Conservation (phyloP, 177 flowering plant species). For the Vitis hybrid region DNA sequence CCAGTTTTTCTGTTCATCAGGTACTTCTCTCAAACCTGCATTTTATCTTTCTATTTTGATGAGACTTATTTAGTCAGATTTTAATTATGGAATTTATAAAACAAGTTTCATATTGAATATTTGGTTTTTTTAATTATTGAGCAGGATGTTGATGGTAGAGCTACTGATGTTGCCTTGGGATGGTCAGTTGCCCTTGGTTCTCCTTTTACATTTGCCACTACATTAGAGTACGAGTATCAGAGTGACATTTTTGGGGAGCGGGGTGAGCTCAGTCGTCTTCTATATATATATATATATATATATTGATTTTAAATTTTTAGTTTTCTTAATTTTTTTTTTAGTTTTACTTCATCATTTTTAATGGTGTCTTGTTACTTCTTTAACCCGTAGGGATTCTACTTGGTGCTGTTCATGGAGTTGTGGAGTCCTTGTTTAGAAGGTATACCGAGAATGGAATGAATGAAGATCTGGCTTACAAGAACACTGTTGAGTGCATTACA, state of each 20-base stretch:
- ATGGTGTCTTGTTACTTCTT: not conserved
- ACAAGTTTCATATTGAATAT: no score
- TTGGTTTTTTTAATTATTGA: not conserved
- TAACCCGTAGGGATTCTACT: slow-evolving; percentile 69
- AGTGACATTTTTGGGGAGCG: slow-evolving; percentile 98
- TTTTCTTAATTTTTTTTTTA: no score
- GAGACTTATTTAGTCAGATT: no score
- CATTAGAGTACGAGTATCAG: slow-evolving; percentile 92
- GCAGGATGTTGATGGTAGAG: slow-evolving; percentile 97
- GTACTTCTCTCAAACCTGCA: slow-evolving; percentile 22
- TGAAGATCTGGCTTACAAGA: slow-evolving; percentile 88
- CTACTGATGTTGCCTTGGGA: slow-evolving; percentile 88
- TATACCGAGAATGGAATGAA: slow-evolving; percentile 89
- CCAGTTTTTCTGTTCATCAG: slow-evolving; percentile 97
- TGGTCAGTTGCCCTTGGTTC: slow-evolving; percentile 99
- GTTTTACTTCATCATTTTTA: not conserved
- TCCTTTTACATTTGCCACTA: slow-evolving; percentile 96
- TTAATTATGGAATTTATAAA: no score
- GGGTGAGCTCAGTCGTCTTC: slow-evolving; percentile 38
- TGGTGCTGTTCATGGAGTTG: slow-evolving; percentile 97
- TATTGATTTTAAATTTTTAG: no score
- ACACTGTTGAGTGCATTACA: slow-evolving; percentile 88
- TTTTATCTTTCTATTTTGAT: not conserved
- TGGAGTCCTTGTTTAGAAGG: slow-evolving; percentile 85
- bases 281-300: no score